Percentiles rank a stretch among this genome's conserved stretches.
Conservation (phyloP, 305 asterid species). For the Plantago lanceolata region DNA sequence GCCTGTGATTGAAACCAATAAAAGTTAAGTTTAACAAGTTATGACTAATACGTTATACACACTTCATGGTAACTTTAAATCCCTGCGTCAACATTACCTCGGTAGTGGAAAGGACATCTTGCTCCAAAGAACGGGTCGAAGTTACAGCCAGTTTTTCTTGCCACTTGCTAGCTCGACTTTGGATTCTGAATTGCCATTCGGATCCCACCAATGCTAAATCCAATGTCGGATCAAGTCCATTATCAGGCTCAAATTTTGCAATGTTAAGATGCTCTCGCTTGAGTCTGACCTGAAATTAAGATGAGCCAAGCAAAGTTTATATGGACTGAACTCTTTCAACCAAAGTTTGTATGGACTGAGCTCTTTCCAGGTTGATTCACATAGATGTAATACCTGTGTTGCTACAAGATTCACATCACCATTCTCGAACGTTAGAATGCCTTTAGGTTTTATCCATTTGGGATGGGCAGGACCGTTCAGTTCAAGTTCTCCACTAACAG, state of each 20-base stretch:
- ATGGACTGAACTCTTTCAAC: constrained; percentile 26
- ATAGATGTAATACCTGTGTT: constrained; percentile 60
- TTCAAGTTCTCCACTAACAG: constrained; percentile 95
- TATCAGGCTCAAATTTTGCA: constrained; percentile 96
- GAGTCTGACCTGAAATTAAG: constrained; percentile 75
- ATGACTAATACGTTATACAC: background rate
- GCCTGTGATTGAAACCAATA: constrained; percentile 49
- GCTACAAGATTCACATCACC: constrained; percentile 99
- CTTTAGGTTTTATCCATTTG: constrained; percentile 89
- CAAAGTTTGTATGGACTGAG: constrained; percentile 18
- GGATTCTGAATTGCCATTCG: constrained; percentile 98
- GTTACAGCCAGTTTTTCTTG: constrained; percentile 95
- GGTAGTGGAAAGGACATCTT: constrained; percentile 84
- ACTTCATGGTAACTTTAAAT: constrained; percentile 13
- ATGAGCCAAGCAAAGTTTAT: constrained; percentile 16
- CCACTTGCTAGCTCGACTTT: constrained; percentile 98
- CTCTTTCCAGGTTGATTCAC: constrained; percentile 18
- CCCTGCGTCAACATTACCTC: constrained; percentile 53
- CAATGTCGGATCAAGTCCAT: constrained; percentile 89
- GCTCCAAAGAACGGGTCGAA: constrained; percentile 93
- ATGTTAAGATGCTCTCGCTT: constrained; percentile 89
- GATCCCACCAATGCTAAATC: constrained; percentile 96
- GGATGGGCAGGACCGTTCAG: constrained; percentile 94
- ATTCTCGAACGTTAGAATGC: constrained; percentile 78
- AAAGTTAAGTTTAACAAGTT: background rate